Base-by-base conservation (phyloP, 225 moss, liverwort and hornwort genomes). In the Climacium dendroides region DNA sequence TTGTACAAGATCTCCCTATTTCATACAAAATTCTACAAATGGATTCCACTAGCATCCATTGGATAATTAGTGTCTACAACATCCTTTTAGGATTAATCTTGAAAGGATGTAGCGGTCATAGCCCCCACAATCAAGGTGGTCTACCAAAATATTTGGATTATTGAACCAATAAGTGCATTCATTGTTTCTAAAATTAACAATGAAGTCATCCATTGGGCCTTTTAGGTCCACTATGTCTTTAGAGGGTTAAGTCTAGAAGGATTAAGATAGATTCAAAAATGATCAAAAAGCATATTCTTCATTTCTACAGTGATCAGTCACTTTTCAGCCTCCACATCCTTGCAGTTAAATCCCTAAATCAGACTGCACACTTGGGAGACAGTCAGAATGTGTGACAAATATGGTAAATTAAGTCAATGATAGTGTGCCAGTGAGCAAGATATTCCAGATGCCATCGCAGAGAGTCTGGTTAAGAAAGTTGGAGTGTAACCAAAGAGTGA, bases 281-380 rank as follows among this genome's bases (percentile, higher is more conserved):
- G 4, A 39, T 69, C 69, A 70, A 15, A 0, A 14, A 0, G 15
- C 15, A 13, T 15, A 24, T 24, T 41, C 5, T 23, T 39, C 5
- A 24, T 39, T 70, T 37, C 2, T 14, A 13, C 1, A 25, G 0
- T 24, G 3, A 69, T 39, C 3, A 0, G 1, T 8, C 3, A 39
- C 20, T 67, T 22, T 22, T 67, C 0, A 3, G 14, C 24, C 14
- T 39, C 24, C 3, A 1, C 24, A 24, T 13, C 24, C 14, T 69
- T 69, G 19, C 1, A 65, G 10, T 10, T 69, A 69, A 8, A 39
- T 25, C 24, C 39, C 13, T 69, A 39, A 13, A 39, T 39, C 4
- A 23, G 0, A 35, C 3, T 69, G 7, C 1, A 2, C 1, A 1
- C 2, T 23, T 37, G 3, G 5, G 1, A 23, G 7, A 41, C 3